Evolutionary conservation across 805 yeast species (phyloP).

Genomic region (Dipodascopsis uninucleata): DNA sequence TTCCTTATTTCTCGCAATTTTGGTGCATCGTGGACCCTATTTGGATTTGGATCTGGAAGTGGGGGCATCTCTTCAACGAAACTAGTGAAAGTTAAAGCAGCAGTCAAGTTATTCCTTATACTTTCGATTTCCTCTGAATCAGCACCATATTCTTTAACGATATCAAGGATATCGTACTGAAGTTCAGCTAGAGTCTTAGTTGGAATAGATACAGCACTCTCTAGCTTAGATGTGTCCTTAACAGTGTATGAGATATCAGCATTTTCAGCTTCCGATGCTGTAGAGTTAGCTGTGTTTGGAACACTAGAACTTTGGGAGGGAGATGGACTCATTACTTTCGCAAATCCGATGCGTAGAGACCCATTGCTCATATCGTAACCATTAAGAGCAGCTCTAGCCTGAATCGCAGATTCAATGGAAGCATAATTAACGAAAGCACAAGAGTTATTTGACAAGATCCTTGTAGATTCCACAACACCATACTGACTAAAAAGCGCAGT

Average conservation of each 20-base stretch:
- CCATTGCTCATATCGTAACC: slow-evolving; percentile 83
- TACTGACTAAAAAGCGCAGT: slow-evolving; percentile 58
- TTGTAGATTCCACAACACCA: slow-evolving; percentile 59
- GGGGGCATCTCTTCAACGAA: slow-evolving; percentile 44
- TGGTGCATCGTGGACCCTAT: slow-evolving; percentile 81
- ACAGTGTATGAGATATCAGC: slow-evolving; percentile 23
- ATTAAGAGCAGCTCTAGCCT: slow-evolving; percentile 70
- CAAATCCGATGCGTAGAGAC: slow-evolving; percentile 77
- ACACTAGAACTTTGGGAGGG: not conserved
- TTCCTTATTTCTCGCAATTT: slow-evolving; percentile 83
- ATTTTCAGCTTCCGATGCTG: not conserved
- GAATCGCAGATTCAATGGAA: slow-evolving; percentile 69
- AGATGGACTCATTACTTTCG: slow-evolving; percentile 49
- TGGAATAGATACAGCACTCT: slow-evolving; percentile 24
- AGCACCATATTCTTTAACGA: slow-evolving; percentile 38
- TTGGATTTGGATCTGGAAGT: slow-evolving; percentile 65
- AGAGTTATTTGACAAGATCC: slow-evolving; percentile 48
- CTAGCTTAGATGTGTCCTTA: slow-evolving; percentile 13
- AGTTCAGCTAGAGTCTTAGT: slow-evolving; percentile 32
- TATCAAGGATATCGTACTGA: slow-evolving; percentile 33
- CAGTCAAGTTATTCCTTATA: slow-evolving; percentile 30
- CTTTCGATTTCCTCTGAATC: slow-evolving; percentile 32
- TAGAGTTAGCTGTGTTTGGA: not conserved
- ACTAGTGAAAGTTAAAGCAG: slow-evolving; percentile 33
- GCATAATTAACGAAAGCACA: slow-evolving; percentile 70